Percentiles rank a stretch among this genome's conserved stretches.
Conservation (phyloP, 1,284 basidiomycete genomes). For the Sanghuangporus baumii region DNA sequence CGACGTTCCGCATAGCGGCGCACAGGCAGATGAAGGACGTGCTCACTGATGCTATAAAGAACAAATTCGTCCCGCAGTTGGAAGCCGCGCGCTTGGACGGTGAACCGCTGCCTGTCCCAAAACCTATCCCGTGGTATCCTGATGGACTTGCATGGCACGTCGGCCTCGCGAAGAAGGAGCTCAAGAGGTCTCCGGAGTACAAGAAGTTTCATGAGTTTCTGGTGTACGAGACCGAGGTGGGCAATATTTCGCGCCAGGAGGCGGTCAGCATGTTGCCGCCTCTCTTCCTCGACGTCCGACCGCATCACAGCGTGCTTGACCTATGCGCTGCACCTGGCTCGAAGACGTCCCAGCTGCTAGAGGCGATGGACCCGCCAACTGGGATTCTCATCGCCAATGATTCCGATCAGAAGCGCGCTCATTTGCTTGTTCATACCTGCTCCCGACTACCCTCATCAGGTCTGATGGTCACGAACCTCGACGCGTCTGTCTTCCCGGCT, state of each 20-base stretch:
- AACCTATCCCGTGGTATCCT: slow-evolving; percentile 90
- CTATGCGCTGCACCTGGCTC: slow-evolving; percentile 99
- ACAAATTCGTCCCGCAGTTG: slow-evolving; percentile 76
- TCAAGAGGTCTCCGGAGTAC: slow-evolving; percentile 91
- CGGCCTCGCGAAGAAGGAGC: slow-evolving; percentile 84
- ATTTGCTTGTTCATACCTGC: slow-evolving; percentile 98
- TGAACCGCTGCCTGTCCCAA: slow-evolving; percentile 71
- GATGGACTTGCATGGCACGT: slow-evolving; percentile 94
- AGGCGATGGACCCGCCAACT: slow-evolving; percentile 71
- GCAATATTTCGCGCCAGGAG: slow-evolving; percentile 95
- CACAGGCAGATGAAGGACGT: slow-evolving; percentile 76
- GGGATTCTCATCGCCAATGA: slow-evolving; percentile 89
- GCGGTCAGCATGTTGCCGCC: slow-evolving; percentile 99
- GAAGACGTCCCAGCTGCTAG: slow-evolving; percentile 92
- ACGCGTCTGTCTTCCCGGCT: slow-evolving; percentile 85
- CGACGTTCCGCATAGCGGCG: slow-evolving; percentile 91
- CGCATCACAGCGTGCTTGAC: slow-evolving; percentile 88
- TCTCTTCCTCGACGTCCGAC: slow-evolving; percentile 89
- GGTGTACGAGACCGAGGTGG: slow-evolving; percentile 97
- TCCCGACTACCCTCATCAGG: slow-evolving; percentile 89
- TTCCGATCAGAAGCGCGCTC: slow-evolving; percentile 89
- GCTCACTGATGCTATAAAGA: slow-evolving; percentile 69
- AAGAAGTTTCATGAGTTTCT: slow-evolving; percentile 96
- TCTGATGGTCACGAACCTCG: slow-evolving; percentile 93
- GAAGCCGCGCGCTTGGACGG: slow-evolving; percentile 77